phyloP scores from a whole-genome alignment of 306 rosid genomes.

The Myrica gale region DNA sequence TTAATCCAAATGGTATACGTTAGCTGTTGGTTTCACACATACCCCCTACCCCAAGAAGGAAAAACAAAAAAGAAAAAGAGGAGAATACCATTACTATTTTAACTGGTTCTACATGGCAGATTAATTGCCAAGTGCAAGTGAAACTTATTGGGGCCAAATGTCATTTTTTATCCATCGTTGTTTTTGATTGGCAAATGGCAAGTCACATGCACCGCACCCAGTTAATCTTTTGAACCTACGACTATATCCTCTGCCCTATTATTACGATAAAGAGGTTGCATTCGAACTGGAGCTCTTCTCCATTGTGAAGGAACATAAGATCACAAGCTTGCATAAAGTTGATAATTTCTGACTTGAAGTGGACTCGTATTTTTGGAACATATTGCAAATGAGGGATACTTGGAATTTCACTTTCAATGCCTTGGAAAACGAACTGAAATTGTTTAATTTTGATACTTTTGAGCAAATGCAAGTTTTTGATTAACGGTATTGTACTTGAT shows the following conservation, averaged over 20 bases:
- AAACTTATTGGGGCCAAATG: neutral
- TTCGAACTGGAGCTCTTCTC: neutral
- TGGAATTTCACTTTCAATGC: neutral
- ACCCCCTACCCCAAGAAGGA: too few relatives aligned
- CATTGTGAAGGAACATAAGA: neutral
- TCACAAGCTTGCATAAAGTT: neutral
- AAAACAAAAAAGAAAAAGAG: too few relatives aligned
- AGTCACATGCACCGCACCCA: neutral
- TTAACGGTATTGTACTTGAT: neutral
- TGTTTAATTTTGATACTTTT: neutral
- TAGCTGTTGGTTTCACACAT: constrained; percentile 4
- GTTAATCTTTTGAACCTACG: neutral
- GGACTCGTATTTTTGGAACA: neutral
- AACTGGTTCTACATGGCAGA: neutral
- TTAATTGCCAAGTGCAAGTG: neutral
- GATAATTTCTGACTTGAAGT: neutral
- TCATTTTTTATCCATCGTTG: neutral
- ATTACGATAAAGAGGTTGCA: neutral
- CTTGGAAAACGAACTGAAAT: neutral
- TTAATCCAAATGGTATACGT: constrained; percentile 7
- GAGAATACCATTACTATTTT: neutral
- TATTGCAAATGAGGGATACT: neutral
- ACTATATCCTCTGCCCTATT: neutral
- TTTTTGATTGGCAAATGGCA: neutral
- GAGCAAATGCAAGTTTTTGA: neutral